phyloP scores from a whole-genome alignment of 306 rosid species.

The Cicer bijugum region DNA sequence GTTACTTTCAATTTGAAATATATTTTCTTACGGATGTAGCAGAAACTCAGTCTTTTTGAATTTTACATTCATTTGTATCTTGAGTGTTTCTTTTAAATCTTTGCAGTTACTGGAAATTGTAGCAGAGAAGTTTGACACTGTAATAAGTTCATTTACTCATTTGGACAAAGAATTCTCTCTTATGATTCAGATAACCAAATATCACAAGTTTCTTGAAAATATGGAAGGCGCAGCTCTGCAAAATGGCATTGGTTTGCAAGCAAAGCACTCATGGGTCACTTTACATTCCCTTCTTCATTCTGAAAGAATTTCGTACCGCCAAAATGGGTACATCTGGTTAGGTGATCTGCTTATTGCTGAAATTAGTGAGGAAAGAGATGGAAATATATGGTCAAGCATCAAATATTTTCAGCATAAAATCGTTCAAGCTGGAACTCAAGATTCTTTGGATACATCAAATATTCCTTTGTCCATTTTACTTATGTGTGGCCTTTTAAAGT shows the following conservation, averaged over 20 bases:
- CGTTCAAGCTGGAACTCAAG: conserved; percentile 67
- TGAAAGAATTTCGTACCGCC: conserved; percentile 79
- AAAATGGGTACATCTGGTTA: conserved; percentile 90
- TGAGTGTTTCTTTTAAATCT: conserved; percentile 38
- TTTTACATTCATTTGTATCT: conserved; percentile 14
- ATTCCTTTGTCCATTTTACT: conserved; percentile 79
- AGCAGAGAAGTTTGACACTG: conserved; percentile 80
- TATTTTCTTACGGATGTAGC: conserved; percentile 28
- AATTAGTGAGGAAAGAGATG: conserved; percentile 72
- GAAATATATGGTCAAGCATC: conserved; percentile 76
- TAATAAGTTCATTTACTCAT: conserved; percentile 83
- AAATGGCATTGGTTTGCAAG: conserved; percentile 72
- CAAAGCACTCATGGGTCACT: conserved; percentile 81
- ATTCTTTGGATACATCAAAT: conserved; percentile 68
- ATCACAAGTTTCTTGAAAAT: conserved; percentile 72
- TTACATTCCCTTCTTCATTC: conserved; percentile 98
- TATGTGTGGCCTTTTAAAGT: conserved; percentile 94
- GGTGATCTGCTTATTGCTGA: conserved; percentile 94
- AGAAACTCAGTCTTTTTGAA: not conserved
- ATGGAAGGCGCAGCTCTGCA: conserved; percentile 61
- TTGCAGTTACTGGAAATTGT: conserved; percentile 85
- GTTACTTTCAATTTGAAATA: conserved; percentile 34
- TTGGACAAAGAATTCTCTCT: conserved; percentile 85
- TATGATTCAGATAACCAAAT: conserved; percentile 82
- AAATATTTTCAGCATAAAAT: conserved; percentile 75